phyloP scores from a whole-genome alignment of 1,139 yeast species.

The Ogataea hybrid region DNA sequence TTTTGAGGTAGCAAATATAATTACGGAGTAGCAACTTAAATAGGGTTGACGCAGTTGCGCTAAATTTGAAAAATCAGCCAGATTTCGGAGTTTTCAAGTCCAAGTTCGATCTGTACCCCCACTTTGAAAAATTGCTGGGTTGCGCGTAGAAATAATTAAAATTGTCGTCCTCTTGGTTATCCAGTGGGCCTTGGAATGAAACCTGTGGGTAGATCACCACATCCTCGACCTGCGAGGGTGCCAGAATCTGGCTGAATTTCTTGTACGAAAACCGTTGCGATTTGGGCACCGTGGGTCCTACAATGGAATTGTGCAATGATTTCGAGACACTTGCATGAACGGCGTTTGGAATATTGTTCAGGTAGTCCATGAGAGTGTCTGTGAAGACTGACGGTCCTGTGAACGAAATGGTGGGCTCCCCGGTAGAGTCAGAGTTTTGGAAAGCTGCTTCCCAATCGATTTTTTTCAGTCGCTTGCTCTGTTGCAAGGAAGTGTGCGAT shows the following conservation, averaged over 20 bases:
- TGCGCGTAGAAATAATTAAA: constrained; percentile 9
- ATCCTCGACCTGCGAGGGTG: constrained; percentile 23
- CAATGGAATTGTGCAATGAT: constrained; percentile 2
- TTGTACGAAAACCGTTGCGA: constrained; percentile 18
- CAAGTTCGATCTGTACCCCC: constrained; percentile 16
- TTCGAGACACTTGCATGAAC: constrained; percentile 14
- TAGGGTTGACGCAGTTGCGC: not conserved
- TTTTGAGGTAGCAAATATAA: not conserved
- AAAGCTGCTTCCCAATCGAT: constrained; percentile 16
- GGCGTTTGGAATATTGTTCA: constrained; percentile 18
- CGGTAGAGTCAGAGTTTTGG: constrained; percentile 16
- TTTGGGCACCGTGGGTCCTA: constrained; percentile 18
- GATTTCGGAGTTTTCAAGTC: not conserved
- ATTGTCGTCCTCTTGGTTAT: constrained; percentile 4
- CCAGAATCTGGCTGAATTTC: constrained; percentile 15
- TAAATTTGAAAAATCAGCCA: not conserved
- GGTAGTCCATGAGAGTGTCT: constrained; percentile 22
- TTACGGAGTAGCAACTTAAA: not conserved
- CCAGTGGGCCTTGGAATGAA: constrained; percentile 18
- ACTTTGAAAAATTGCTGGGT: constrained; percentile 7
- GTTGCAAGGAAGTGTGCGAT: constrained; percentile 13
- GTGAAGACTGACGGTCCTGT: constrained; percentile 24
- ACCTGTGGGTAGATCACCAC: constrained; percentile 18
- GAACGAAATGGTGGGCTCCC: constrained; percentile 21
- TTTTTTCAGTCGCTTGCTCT: constrained; percentile 7